Percentiles rank a stretch among this genome's conserved stretches.
phyloP scores from a whole-genome alignment of 2,329 filamentous ascomycete genomes.

The Aspergillus ochraceus region DNA sequence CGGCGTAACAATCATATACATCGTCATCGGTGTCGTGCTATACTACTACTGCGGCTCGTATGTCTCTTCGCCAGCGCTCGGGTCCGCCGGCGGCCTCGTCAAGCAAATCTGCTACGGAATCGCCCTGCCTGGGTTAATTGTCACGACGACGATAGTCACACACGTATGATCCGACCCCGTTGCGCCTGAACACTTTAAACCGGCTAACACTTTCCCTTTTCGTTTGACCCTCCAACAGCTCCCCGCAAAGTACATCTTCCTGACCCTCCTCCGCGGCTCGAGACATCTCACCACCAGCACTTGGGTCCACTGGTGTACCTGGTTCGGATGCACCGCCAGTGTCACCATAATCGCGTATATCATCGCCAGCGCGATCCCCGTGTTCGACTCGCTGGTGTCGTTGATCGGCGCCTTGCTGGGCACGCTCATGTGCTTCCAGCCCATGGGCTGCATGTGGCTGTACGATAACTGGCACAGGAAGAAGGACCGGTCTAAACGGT shows the following conservation, averaged over 20 bases:
- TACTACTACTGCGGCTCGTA: constrained; percentile 50
- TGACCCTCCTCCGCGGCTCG: constrained; percentile 23
- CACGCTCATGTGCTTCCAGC: constrained; percentile 18
- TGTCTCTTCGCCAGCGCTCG: constrained; percentile 50
- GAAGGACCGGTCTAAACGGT: constrained; percentile 14
- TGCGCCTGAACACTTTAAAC: neutral
- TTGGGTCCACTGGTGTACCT: constrained; percentile 22
- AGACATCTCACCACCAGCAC: constrained; percentile 23
- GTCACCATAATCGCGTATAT: constrained; percentile 24
- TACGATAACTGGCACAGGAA: constrained; percentile 41
- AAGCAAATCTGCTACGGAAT: constrained; percentile 50
- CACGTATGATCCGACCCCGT: constrained; percentile 6
- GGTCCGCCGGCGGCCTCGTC: constrained; percentile 43
- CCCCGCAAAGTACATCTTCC: constrained; percentile 24
- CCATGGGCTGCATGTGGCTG: constrained; percentile 22
- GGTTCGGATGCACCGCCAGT: constrained; percentile 23
- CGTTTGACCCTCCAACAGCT: constrained; percentile 7
- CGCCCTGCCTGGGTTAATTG: constrained; percentile 32
- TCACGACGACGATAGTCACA: constrained; percentile 26
- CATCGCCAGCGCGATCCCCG: constrained; percentile 28
- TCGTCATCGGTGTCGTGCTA: constrained; percentile 42
- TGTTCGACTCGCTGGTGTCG: constrained; percentile 25
- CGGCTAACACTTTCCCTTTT: neutral
- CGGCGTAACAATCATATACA: constrained; percentile 35
- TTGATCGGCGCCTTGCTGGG: constrained; percentile 28